Percentiles rank a stretch among this genome's conserved stretches.
Evolutionary conservation across 1,284 basidiomycete species (phyloP).

Genomic region (Rhodofomes roseus): DNA sequence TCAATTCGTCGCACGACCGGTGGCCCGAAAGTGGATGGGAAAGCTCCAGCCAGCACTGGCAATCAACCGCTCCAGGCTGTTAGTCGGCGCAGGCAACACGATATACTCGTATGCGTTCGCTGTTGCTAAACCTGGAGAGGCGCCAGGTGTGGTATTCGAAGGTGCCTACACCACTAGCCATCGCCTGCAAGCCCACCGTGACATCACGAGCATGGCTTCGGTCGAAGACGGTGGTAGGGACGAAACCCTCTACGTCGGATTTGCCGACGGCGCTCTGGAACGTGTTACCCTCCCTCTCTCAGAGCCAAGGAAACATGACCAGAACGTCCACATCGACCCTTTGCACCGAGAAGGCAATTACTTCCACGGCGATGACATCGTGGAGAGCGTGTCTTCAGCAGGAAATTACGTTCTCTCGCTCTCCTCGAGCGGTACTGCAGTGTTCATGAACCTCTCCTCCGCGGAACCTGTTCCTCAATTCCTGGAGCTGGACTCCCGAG

Average conservation of each 20-base stretch:
- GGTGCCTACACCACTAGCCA: conserved; percentile 41
- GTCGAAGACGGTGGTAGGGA: conserved; percentile 46
- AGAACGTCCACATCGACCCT: conserved; percentile 17
- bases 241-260: conserved; percentile 53
- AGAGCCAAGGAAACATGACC: conserved; percentile 17
- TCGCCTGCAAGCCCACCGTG: conserved; percentile 34
- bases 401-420: conserved; percentile 47
- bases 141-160: conserved; percentile 49
- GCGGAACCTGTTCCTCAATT: conserved; percentile 24
- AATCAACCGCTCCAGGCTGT: conserved; percentile 49
- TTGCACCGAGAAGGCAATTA: conserved; percentile 23
- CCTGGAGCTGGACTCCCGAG: conserved; percentile 44
- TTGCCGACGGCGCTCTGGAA: conserved; percentile 57
- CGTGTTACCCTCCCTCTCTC: conserved; percentile 35
- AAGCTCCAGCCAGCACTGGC: conserved; percentile 60
- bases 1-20: conserved; percentile 61
- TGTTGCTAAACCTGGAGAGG: conserved; percentile 21
- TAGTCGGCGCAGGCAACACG: conserved; percentile 60
- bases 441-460: conserved; percentile 33
- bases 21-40: conserved; percentile 58
- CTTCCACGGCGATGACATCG: conserved; percentile 38
- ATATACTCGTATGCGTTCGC: conserved; percentile 59
- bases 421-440: conserved; percentile 50
- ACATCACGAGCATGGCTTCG: conserved; percentile 51
- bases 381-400: conserved; percentile 52